Conservation (phyloP, 176 grass and related monocot genomes). For the Musa acuminata region DNA sequence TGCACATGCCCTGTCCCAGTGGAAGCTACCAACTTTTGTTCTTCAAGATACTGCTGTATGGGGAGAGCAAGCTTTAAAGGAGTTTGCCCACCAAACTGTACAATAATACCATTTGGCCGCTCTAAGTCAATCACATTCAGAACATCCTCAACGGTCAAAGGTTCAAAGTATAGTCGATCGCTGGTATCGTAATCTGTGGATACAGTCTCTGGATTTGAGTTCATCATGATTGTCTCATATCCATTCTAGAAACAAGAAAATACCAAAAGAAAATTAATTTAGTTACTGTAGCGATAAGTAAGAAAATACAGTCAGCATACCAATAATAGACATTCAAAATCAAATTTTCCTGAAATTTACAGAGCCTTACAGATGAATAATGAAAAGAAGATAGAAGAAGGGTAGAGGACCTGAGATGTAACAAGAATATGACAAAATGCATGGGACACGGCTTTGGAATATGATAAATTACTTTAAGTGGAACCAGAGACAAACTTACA, state of each 20-base stretch:
- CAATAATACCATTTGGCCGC: constrained; percentile 84
- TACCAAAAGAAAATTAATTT: neutral
- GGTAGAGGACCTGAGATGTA: too few relatives aligned
- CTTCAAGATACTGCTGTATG: constrained; percentile 62
- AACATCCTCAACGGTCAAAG: constrained; percentile 88
- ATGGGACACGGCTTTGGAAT: too few relatives aligned
- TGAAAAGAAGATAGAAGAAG: too few relatives aligned
- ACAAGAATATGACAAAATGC: too few relatives aligned
- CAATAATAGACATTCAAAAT: too few relatives aligned
- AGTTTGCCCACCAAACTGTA: constrained; percentile 97
- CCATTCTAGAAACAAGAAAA: constrained; percentile 39
- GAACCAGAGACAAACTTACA: too few relatives aligned
- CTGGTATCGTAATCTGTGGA: constrained; percentile 99
- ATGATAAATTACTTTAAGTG: too few relatives aligned
- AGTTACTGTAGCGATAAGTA: neutral
- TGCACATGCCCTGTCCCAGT: constrained; percentile 48
- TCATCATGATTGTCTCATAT: constrained; percentile 99
- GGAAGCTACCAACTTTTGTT: constrained; percentile 48
- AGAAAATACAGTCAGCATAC: too few relatives aligned
- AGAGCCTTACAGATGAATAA: too few relatives aligned
- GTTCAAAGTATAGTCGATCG: constrained; percentile 88
- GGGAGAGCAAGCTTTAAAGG: constrained; percentile 89
- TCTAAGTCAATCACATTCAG: constrained; percentile 88
- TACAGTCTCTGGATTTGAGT: constrained; percentile 98
- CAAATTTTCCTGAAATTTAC: neutral